Base-by-base conservation (phyloP, 2,329 filamentous ascomycete genomes). In the Escovopsis sp. region DNA sequence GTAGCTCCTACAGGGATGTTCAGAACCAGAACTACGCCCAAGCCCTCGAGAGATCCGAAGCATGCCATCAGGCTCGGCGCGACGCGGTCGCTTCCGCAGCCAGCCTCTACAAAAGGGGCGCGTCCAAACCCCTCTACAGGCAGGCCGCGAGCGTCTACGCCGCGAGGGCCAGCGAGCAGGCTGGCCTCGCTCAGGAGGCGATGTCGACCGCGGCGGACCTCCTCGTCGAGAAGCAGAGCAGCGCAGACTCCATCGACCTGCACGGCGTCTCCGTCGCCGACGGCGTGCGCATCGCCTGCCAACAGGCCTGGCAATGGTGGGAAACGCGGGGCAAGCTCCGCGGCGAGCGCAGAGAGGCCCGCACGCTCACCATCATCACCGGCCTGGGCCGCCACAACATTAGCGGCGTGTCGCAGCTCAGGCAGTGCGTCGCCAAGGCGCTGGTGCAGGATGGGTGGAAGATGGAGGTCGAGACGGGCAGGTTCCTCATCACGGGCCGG, bases 201-300 rank as follows among this genome's bases (percentile, higher is more conserved):
- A 63, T 64, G 14, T 74, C 75, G n/a, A 63, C 64, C 0, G 76
- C 76, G 1, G 83, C 85, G 2, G 79, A 90, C 47, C 57, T 69
- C 0, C 64, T 79, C 4, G 87, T 88, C 1, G 66, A 76, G 10
- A 51, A 59, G 9, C 79, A 86, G 49, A 87, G 82, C 34, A 67
- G 65, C 0, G 40, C 53, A 2, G 63, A 57, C 1, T 61, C 66
- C 15, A 63, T 92, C 7, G 88, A 96, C 54, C 62, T 96, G 18
- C 88, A 96, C 53, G 84, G 85, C 5, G 74, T 94, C 5, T 76
- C 68, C 31, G 86, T 94, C 2, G 65, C 75, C 33, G 82, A 93
- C 52, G 88, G 81, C 2, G 75, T 86, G 21, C 67, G 82, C 3
- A 94, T 94, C 43, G 76, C 82, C 2, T 68, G 70, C 21, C 66